Evolutionary conservation across 257 asterid genomes (phyloP).

Genomic region (Ligustrum vulgare): DNA sequence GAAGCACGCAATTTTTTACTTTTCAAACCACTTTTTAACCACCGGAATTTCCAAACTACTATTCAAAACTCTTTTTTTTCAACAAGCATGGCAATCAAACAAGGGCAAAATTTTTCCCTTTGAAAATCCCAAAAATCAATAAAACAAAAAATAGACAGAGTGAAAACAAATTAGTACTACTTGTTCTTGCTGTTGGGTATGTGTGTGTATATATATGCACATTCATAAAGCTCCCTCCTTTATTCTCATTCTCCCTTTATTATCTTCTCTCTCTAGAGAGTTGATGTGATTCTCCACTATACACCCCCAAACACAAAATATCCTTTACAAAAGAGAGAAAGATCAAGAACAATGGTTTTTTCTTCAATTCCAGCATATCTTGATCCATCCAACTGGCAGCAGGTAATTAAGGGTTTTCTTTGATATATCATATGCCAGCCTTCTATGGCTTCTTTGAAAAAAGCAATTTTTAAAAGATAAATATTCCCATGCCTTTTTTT

Average conservation of each 20-base stretch:
- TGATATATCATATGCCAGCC: slow-evolving; percentile 31
- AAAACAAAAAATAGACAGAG: slow-evolving; percentile 66
- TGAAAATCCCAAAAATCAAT: slow-evolving; percentile 65
- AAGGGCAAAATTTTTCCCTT: slow-evolving; percentile 28
- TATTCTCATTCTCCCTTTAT: slow-evolving; percentile 80
- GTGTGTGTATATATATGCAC: slow-evolving; percentile 39
- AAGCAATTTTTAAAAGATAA: slow-evolving; percentile 51
- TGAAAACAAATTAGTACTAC: slow-evolving; percentile 63
- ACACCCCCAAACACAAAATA: slow-evolving; percentile 49
- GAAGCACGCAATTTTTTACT: no score
- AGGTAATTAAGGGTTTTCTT: slow-evolving; percentile 45
- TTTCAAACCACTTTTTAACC: no score
- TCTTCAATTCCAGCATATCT: slow-evolving; percentile 91
- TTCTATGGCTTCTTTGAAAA: slow-evolving; percentile 39
- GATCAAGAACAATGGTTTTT: slow-evolving; percentile 82
- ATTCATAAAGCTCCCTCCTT: slow-evolving; percentile 71
- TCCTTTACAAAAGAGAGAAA: slow-evolving; percentile 83
- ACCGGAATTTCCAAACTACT: no score
- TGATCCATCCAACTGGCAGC: slow-evolving; percentile 99
- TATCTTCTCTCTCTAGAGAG: slow-evolving; percentile 26
- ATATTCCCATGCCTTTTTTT: slow-evolving; percentile 49
- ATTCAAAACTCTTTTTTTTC: no score
- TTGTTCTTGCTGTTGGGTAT: slow-evolving; percentile 10
- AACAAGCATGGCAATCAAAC: no score
- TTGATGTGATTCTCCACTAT: slow-evolving; percentile 96